phyloP scores from a whole-genome alignment of 495 filamentous ascomycete species.

The Daldinia loculata region DNA sequence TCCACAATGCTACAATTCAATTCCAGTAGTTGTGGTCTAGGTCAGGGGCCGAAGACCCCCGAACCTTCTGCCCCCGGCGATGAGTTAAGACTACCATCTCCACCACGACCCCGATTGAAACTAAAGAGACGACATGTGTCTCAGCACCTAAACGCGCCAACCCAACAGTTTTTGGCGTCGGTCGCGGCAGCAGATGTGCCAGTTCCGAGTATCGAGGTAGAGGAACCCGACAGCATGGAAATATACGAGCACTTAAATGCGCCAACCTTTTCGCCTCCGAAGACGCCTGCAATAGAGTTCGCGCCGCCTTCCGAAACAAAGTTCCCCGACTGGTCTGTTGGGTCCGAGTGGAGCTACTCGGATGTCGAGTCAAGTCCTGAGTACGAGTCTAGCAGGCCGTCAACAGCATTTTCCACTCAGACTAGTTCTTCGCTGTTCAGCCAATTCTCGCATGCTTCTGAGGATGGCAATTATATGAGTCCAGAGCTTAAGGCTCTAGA shows the following conservation, averaged over 20 bases:
- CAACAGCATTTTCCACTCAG: constrained; percentile 59
- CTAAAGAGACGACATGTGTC: constrained; percentile 58
- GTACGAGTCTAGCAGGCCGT: constrained; percentile 61
- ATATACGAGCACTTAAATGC: constrained; percentile 41
- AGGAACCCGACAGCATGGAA: constrained; percentile 15
- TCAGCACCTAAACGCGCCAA: constrained; percentile 57
- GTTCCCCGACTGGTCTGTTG: constrained; percentile 59
- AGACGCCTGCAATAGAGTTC: constrained; percentile 55
- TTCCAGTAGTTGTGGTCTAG: constrained; percentile 50
- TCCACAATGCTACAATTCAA: constrained; percentile 51
- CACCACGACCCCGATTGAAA: constrained; percentile 55
- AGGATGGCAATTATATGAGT: constrained; percentile 56
- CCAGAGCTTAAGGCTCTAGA: constrained; percentile 53
- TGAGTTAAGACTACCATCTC: constrained; percentile 51
- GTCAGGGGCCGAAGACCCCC: constrained; percentile 53
- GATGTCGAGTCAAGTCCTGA: constrained; percentile 57
- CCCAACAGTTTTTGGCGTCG: constrained; percentile 65
- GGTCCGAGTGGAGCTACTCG: constrained; percentile 55
- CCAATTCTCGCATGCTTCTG: constrained; percentile 56
- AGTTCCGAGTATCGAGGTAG: constrained; percentile 57
- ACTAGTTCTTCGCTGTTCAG: constrained; percentile 60
- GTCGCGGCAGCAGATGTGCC: constrained; percentile 65
- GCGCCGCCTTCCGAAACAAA: constrained; percentile 46
- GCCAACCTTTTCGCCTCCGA: constrained; percentile 53
- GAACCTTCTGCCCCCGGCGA: constrained; percentile 50